Evolutionary conservation across 331 rosid genomes (phyloP).

Genomic region (Cydonia oblonga): DNA sequence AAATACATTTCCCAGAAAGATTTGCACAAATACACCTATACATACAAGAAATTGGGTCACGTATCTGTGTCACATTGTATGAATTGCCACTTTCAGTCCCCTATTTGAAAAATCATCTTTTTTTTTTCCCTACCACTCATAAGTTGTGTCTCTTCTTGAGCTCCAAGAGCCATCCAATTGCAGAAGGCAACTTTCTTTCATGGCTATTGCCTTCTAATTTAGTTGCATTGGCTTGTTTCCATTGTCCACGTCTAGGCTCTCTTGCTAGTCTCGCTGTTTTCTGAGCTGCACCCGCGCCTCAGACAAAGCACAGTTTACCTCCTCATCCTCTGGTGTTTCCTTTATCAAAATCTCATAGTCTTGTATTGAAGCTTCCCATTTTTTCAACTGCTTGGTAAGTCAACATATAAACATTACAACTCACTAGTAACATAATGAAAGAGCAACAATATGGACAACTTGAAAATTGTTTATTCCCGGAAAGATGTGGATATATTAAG

Average conservation of each 20-base stretch:
- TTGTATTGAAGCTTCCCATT: conserved; percentile 55
- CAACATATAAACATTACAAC: background rate
- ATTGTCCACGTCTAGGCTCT: conserved; percentile 1
- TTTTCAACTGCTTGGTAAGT: conserved; percentile 39
- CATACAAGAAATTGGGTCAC: background rate
- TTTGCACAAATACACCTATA: background rate
- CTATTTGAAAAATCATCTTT: background rate
- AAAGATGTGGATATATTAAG: background rate
- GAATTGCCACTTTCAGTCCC: background rate
- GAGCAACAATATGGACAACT: background rate
- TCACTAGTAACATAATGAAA: background rate
- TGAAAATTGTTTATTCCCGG: background rate
- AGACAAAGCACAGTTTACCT: conserved; percentile 28
- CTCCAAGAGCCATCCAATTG: background rate
- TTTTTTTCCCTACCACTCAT: background rate
- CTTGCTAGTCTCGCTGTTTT: conserved; percentile 12
- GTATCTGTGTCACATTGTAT: background rate
- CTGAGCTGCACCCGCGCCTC: conserved; percentile 32
- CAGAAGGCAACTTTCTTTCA: background rate
- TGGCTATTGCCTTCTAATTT: background rate
- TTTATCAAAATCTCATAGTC: conserved; percentile 50
- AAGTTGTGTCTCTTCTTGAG: background rate
- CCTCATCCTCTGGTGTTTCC: conserved; percentile 46
- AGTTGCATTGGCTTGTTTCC: background rate
- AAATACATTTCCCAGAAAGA: background rate